These are phyloP conservation scores for Fusarium longipes DNA, from an alignment of 2,329 filamentous ascomycete genomes.

Conservation along the genomic window DNA sequence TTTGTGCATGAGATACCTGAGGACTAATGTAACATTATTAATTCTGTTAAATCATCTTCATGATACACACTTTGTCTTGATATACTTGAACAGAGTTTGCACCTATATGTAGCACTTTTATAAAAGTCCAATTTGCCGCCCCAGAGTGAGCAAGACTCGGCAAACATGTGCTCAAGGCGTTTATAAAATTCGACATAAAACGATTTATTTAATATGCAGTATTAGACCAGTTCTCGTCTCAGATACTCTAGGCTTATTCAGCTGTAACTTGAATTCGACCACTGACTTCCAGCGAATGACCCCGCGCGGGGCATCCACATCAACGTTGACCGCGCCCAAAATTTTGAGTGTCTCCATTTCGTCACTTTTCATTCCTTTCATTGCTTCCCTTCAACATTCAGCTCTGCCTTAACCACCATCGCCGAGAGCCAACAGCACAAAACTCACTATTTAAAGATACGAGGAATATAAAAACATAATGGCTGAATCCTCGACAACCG, in stretches of 20 bases:
- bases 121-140: background rate
- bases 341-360: slow-evolving; percentile 41
- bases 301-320: slow-evolving; percentile 46
- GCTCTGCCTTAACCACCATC: background rate
- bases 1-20: background rate
- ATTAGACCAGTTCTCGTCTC: too few species aligned
- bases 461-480: slow-evolving; percentile 35
- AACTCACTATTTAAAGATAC: background rate
- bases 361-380: slow-evolving; percentile 32
- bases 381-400: background rate
- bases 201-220: too few species aligned
- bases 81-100: background rate
- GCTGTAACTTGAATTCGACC: background rate
- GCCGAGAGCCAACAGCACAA: background rate
- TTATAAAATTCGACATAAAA: background rate
- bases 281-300: slow-evolving; percentile 39
- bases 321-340: slow-evolving; percentile 32
- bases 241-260: slow-evolving; percentile 24
- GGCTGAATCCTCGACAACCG: slow-evolving; percentile 50
- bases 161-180: background rate
- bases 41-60: background rate
- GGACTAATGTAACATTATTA: accelerated
- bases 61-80: background rate
- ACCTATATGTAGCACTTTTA: background rate
- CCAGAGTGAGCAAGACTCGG: background rate